A percentile compares a stretch with the other conserved stretches of the same genome.
Conservation (phyloP, 305 asterid genomes). For the Stenogyne calaminthoides region DNA sequence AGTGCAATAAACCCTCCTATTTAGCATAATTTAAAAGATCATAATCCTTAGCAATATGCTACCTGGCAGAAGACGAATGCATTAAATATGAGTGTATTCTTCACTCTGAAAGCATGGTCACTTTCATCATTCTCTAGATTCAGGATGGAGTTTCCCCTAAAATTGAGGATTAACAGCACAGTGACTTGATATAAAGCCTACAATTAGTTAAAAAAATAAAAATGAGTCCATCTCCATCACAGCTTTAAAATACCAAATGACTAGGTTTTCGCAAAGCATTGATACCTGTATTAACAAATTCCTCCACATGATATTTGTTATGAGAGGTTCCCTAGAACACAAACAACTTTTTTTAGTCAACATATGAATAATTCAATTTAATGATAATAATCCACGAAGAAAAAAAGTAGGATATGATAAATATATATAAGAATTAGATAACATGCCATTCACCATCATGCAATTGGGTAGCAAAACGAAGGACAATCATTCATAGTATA, state of each 20-base stretch:
- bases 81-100: slow-evolving; percentile 85
- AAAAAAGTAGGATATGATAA: background rate
- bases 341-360: slow-evolving; percentile 23
- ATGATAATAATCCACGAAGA: background rate
- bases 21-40: background rate
- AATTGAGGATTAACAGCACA: slow-evolving; percentile 82
- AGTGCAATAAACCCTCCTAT: background rate
- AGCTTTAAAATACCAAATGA: background rate
- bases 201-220: slow-evolving; percentile 16
- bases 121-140: slow-evolving; percentile 47
- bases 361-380: background rate
- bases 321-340: slow-evolving; percentile 86
- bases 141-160: slow-evolving; percentile 67
- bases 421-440: background rate
- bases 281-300: slow-evolving; percentile 86
- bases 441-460: slow-evolving; percentile 2
- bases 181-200: slow-evolving; percentile 96
- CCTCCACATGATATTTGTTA: slow-evolving; percentile 99
- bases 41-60: slow-evolving; percentile 2
- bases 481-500: background rate
- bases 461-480: background rate
- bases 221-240: background rate
- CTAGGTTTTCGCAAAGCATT: background rate
- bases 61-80: slow-evolving; percentile 94
- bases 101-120: slow-evolving; percentile 59